Evolutionary conservation across 106 monocot species (phyloP).

Genomic region (Phalaenopsis equestris): DNA sequence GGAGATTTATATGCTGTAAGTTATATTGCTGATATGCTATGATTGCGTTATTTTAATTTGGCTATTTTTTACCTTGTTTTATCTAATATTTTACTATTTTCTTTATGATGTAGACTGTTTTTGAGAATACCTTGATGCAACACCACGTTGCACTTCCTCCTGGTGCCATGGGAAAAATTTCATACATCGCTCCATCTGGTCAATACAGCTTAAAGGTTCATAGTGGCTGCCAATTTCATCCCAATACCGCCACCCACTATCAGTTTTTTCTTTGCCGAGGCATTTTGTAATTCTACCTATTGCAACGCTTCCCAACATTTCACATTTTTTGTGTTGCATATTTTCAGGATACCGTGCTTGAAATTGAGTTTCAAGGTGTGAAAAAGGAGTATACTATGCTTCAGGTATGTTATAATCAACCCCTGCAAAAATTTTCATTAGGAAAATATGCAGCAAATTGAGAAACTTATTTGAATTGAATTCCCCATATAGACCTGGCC

Average conservation of each 20-base stretch:
- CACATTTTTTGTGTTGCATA: not conserved
- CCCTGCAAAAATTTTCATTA: not conserved
- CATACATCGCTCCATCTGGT: slow-evolving; percentile 81
- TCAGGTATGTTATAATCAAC: slow-evolving; percentile 48
- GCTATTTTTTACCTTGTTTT: not conserved
- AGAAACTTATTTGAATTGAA: not conserved
- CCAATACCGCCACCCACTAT: not conserved
- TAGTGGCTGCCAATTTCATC: not conserved
- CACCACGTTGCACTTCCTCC: slow-evolving; percentile 91
- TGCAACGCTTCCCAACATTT: too few species aligned
- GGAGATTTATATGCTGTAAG: slow-evolving; percentile 99
- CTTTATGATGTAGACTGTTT: slow-evolving; percentile 53
- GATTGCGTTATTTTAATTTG: not conserved
- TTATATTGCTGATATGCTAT: slow-evolving; percentile 10
- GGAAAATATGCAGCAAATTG: not conserved
- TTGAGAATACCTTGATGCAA: slow-evolving; percentile 94
- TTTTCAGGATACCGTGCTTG: slow-evolving; percentile 87
- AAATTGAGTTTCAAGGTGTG: slow-evolving; percentile 94
- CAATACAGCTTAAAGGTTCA: slow-evolving; percentile 79
- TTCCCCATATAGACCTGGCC: slow-evolving; percentile 71
- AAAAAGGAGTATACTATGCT: slow-evolving; percentile 89
- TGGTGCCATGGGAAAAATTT: slow-evolving; percentile 93
- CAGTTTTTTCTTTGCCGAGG: not conserved
- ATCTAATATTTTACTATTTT: not conserved
- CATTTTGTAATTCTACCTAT: not conserved